Conservation (phyloP, 2,329 filamentous ascomycete species). For the Byssothecium circinans region DNA sequence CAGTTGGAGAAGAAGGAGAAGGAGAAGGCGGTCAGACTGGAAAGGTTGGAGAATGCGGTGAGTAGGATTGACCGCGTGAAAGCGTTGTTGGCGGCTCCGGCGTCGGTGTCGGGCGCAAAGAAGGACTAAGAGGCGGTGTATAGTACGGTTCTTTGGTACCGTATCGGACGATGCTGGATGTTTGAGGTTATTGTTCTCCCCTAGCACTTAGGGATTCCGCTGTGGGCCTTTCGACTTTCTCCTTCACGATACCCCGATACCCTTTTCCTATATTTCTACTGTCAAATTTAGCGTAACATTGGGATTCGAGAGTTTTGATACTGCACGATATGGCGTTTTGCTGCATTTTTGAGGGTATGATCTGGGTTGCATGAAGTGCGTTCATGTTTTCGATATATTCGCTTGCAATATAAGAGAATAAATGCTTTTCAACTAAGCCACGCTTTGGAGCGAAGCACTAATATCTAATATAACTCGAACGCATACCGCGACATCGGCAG, state of each 20-base stretch:
- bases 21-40: slow-evolving; percentile 70
- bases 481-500: too few relatives aligned
- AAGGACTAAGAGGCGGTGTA: background rate
- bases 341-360: background rate
- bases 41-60: slow-evolving; percentile 71
- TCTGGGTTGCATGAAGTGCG: too few relatives aligned
- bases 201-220: background rate
- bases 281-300: slow-evolving; percentile 5
- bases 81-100: slow-evolving; percentile 53
- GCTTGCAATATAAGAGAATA: too few relatives aligned
- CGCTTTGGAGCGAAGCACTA: too few relatives aligned
- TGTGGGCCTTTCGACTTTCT: background rate
- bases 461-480: too few relatives aligned
- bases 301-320: background rate
- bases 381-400: too few relatives aligned
- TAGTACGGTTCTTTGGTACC: too few relatives aligned
- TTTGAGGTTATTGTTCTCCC: background rate
- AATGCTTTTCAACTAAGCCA: too few relatives aligned
- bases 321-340: background rate
- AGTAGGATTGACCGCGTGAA: slow-evolving; percentile 71
- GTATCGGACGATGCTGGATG: background rate
- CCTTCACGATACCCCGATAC: slow-evolving; percentile 6
- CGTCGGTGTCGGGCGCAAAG: slow-evolving; percentile 1
- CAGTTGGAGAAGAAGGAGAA: slow-evolving; percentile 69
- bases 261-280: background rate